These are phyloP conservation scores for Rhododendron henanense DNA, from an alignment of 148 eudicot genomes.

Conservation along the genomic window DNA sequence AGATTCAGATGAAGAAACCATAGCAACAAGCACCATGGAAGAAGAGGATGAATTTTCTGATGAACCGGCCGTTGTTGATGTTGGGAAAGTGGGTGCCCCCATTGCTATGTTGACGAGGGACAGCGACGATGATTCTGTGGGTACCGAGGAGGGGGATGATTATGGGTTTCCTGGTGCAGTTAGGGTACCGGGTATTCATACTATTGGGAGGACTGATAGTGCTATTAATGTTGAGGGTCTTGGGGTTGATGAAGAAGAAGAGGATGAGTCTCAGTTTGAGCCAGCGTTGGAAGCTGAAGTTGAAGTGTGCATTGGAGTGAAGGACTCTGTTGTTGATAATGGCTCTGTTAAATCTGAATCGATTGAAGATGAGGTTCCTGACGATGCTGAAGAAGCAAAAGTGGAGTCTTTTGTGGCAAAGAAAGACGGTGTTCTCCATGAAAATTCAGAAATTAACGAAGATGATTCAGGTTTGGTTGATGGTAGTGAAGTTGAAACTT, in stretches of 20 bases:
- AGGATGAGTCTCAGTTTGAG: slow-evolving; percentile 14
- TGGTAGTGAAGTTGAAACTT: background rate
- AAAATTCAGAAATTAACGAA: slow-evolving; percentile 2
- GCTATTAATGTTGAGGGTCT: slow-evolving; percentile 21
- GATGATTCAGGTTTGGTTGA: background rate
- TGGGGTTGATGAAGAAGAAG: slow-evolving; percentile 23
- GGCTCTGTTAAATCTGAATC: background rate
- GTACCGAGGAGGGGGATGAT: slow-evolving; percentile 25
- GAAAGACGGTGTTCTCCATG: background rate
- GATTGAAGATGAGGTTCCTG: slow-evolving; percentile 7
- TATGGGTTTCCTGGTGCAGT: slow-evolving; percentile 17
- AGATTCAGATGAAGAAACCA: slow-evolving; percentile 15
- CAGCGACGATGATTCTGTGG: slow-evolving; percentile 33
- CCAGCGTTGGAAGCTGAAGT: slow-evolving; percentile 9
- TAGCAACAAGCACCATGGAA: background rate
- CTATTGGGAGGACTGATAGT: slow-evolving; percentile 18
- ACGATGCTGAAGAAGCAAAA: background rate
- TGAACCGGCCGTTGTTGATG: background rate
- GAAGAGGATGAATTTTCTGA: slow-evolving; percentile 1
- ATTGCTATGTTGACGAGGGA: slow-evolving; percentile 39
- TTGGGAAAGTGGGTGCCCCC: slow-evolving; percentile 19
- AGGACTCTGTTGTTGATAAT: slow-evolving; percentile 1
- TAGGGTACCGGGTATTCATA: slow-evolving; percentile 23
- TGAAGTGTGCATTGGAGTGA: slow-evolving; percentile 4
- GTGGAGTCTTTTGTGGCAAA: slow-evolving; percentile 6